Conservation (phyloP, 495 filamentous ascomycete species). For the Pyrenopolyporus hunteri region DNA sequence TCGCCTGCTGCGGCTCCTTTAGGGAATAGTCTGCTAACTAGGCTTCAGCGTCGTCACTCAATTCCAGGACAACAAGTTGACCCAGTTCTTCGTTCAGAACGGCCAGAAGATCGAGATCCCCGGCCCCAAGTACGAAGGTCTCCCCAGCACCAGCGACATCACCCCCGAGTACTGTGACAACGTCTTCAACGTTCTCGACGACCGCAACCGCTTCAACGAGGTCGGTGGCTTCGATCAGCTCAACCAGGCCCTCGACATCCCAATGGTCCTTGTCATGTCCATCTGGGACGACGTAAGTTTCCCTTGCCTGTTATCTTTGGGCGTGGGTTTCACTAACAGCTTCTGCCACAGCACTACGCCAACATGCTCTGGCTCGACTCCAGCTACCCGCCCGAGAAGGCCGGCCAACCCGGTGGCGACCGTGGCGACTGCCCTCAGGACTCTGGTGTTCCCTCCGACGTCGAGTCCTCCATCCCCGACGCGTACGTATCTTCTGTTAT, state of each 20-base stretch:
- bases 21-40: conserved; percentile 1
- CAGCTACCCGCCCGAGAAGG: conserved; percentile 66
- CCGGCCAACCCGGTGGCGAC: conserved; percentile 64
- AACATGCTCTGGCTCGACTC: conserved; percentile 90
- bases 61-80: conserved; percentile 68
- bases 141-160: conserved; percentile 61
- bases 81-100: conserved; percentile 74
- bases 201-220: conserved; percentile 61
- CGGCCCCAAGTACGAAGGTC: conserved; percentile 57
- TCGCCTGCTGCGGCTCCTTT: not conserved
- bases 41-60: conserved; percentile 72
- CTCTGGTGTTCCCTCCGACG: conserved; percentile 64
- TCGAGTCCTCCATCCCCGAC: conserved; percentile 61
- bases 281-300: conserved; percentile 71
- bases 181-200: conserved; percentile 67
- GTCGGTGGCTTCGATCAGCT: conserved; percentile 67
- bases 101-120: conserved; percentile 65
- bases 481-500: conserved; percentile 56
- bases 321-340: not conserved
- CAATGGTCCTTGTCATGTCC: conserved; percentile 79
- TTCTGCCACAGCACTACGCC: conserved; percentile 55
- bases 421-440: conserved; percentile 71
- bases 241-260: conserved; percentile 58
- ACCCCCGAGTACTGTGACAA: conserved; percentile 65
- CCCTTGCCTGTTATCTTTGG: not conserved